Evolutionary conservation across 2,329 filamentous ascomycete genomes (phyloP).

Genomic region (Calonectria leucothoes): DNA sequence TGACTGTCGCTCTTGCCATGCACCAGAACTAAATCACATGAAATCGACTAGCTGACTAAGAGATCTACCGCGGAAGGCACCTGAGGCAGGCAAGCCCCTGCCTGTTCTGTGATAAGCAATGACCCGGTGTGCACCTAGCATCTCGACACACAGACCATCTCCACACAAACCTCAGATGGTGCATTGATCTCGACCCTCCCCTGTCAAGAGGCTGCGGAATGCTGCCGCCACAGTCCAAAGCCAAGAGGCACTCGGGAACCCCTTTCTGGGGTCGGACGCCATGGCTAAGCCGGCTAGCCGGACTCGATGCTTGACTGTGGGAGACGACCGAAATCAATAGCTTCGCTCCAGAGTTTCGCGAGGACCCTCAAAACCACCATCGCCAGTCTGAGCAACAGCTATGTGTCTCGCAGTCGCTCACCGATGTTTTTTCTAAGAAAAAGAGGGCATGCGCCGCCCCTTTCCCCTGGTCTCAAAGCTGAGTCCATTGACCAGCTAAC

Average conservation of each 20-base stretch:
- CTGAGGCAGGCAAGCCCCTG: background rate
- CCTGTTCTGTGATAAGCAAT: background rate
- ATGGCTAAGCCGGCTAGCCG: constrained; percentile 32
- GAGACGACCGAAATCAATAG: constrained; percentile 35
- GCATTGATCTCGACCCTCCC: constrained; percentile 34
- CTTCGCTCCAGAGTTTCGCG: constrained; percentile 30
- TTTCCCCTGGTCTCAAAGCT: background rate
- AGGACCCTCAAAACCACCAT: constrained; percentile 11
- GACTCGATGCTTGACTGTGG: constrained; percentile 23
- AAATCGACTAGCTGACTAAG: constrained; percentile 16
- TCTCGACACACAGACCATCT: constrained; percentile 17
- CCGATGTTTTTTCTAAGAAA: constrained; percentile 18
- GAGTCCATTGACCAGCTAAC: background rate
- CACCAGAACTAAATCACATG: background rate
- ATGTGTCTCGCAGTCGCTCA: constrained; percentile 13
- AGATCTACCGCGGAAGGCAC: background rate
- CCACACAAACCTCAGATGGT: constrained; percentile 18
- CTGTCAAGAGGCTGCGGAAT: constrained; percentile 43
- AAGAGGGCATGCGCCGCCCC: constrained; percentile 4
- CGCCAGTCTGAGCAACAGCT: constrained; percentile 7
- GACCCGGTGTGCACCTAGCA: background rate
- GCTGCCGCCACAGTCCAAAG: constrained; percentile 40
- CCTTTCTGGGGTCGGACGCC: constrained; percentile 41
- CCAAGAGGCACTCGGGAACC: constrained; percentile 36
- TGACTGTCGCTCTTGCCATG: constrained; percentile 1